Base-by-base conservation (phyloP, 371 early-diverging fungal species). In the Funneliformis caledonium region DNA sequence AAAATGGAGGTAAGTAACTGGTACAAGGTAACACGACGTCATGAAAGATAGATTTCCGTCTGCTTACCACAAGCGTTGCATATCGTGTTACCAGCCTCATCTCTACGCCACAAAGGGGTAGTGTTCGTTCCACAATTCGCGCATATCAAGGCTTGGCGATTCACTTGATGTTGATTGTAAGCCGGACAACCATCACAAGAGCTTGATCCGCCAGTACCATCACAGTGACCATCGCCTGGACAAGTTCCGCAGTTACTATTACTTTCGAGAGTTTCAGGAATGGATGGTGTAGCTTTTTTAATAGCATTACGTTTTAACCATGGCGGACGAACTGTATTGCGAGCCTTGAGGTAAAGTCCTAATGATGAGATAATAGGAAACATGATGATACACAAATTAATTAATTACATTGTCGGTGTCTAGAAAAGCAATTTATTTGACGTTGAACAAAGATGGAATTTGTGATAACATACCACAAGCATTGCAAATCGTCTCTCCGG, bases 101-200 rank as follows among this genome's bases (percentile, higher is more conserved):
- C 93, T 78, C 96, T 86, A 31, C 99, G 86, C 96, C 99, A 98
- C 26, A 96, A 86, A 0, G 98, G 97, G 1, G 97, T 97, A 1
- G 91, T 92, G 4, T 92, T 93, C 1, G 95, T 94, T 8, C 89
- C 83, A 82, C 96, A 96, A 82, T 96, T 96, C 45, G 91, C 90
- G 84, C 97, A 97, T 19, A 90, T 86, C 42, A 90, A 76, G 19
- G 87, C 82, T 75, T 88, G 89, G 11, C 88, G 87, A 43, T 86
- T 87, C 1, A 87, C 86, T 26, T 83, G 86, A 84, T 89, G 88
- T 82, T 94, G 94, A 77, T 93, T 94, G 78, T 87, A 92, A 1
- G 94, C 92, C 5, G 95, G 94, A 72, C 95, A 95, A 0, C 94
- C 95, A 60, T 89, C 88, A 84, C 95, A 95, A 3, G 92, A 89